phyloP scores from a whole-genome alignment of 2,329 filamentous ascomycete species.

The Lachnellula hyalina region DNA sequence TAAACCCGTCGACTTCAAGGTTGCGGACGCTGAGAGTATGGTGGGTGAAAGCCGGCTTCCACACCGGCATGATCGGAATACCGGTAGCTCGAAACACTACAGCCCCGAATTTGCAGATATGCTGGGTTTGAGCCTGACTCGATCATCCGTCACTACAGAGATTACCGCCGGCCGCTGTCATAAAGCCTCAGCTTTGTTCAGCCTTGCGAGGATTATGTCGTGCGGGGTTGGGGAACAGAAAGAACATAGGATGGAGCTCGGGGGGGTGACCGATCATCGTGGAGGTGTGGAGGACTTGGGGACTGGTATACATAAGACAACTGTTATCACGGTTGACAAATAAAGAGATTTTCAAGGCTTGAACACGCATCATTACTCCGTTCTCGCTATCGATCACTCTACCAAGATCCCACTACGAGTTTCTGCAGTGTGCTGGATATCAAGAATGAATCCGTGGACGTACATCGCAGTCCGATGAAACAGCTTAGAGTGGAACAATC shows the following conservation, averaged over 20 bases:
- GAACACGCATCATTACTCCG: background rate
- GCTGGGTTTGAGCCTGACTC: constrained; percentile 18
- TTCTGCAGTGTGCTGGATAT: too few species aligned
- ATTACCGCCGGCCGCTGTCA: constrained; percentile 15
- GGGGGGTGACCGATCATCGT: background rate
- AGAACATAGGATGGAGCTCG: constrained; percentile 15
- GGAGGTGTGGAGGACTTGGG: background rate
- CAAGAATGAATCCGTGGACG: too few species aligned
- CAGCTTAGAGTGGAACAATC: too few species aligned
- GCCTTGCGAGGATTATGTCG: too few species aligned
- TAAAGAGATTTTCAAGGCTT: background rate
- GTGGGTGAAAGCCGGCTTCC: constrained; percentile 2
- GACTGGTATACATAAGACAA: constrained; percentile 3
- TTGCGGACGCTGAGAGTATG: constrained; percentile 11
- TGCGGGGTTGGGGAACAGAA: background rate
- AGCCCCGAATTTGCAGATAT: constrained; percentile 24
- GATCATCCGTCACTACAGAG: constrained; percentile 19
- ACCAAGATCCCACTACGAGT: too few species aligned
- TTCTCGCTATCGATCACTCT: background rate
- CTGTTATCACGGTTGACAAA: constrained; percentile 1
- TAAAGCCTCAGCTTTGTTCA: background rate
- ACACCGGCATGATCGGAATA: background rate
- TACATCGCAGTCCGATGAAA: too few species aligned
- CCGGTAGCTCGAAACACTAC: constrained; percentile 14
- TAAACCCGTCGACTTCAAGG: constrained; percentile 14